phyloP scores from a whole-genome alignment of 2,329 filamentous ascomycete species.

The Arachnomyces sp. region DNA sequence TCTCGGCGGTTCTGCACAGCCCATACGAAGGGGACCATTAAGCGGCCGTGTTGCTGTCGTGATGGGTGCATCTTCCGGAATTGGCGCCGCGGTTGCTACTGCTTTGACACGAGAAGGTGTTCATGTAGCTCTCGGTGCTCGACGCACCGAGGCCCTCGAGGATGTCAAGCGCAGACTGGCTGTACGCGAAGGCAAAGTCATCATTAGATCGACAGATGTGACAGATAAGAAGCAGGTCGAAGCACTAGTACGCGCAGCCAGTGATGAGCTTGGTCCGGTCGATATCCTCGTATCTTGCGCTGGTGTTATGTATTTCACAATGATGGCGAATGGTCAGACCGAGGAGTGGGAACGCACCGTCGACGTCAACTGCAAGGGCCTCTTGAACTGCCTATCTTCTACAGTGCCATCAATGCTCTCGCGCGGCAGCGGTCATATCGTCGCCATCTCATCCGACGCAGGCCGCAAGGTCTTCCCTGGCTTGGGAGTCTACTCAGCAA shows the following conservation, averaged over 20 bases:
- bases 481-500: slow-evolving; percentile 72
- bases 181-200: slow-evolving; percentile 54
- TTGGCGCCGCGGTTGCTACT: slow-evolving; percentile 65
- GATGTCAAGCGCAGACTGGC: slow-evolving; percentile 55
- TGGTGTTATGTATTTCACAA: slow-evolving; percentile 82
- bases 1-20: slow-evolving; percentile 37
- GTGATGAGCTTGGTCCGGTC: slow-evolving; percentile 59
- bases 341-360: slow-evolving; percentile 77
- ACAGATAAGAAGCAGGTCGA: slow-evolving; percentile 61
- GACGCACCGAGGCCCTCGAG: slow-evolving; percentile 62
- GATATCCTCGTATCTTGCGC: slow-evolving; percentile 76
- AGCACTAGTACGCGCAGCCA: slow-evolving; percentile 53
- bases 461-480: slow-evolving; percentile 77
- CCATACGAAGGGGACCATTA: slow-evolving; percentile 50
- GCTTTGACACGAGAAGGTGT: slow-evolving; percentile 65
- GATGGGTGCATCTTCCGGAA: slow-evolving; percentile 73
- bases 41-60: slow-evolving; percentile 65
- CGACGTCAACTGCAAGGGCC: slow-evolving; percentile 79
- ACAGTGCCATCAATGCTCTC: slow-evolving; percentile 64
- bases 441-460: slow-evolving; percentile 75
- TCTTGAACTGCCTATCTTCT: slow-evolving; percentile 64
- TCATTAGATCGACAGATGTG: slow-evolving; percentile 65
- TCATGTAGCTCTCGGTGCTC: slow-evolving; percentile 63
- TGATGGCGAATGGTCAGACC: slow-evolving; percentile 69
- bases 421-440: slow-evolving; percentile 63